Conservation (phyloP, 805 yeast genomes). For the Ascoidea tarda region DNA sequence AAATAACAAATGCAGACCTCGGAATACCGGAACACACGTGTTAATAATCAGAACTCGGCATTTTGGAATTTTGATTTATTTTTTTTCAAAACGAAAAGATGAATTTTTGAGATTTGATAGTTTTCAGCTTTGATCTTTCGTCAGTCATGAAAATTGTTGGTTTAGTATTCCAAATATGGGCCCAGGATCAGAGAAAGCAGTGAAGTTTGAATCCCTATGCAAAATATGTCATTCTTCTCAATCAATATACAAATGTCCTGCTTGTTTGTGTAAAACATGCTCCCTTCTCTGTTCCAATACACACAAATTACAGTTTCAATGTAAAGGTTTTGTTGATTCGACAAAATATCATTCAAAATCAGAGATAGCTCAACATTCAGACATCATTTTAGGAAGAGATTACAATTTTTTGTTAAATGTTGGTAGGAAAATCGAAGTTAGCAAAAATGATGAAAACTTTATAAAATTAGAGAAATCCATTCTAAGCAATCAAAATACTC, state of each 20-base stretch:
- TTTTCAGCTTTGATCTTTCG: too few relatives aligned
- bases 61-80: too few relatives aligned
- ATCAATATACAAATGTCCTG: constrained; percentile 69
- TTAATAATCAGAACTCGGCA: too few relatives aligned
- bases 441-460: constrained; percentile 31
- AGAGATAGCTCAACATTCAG: constrained; percentile 22
- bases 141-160: too few relatives aligned
- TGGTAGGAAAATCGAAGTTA: constrained; percentile 45
- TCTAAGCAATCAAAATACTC: constrained; percentile 2
- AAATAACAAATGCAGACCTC: too few relatives aligned
- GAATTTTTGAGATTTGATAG: too few relatives aligned
- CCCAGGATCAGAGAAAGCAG: neutral
- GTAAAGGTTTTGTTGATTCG: constrained; percentile 55
- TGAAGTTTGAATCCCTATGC: constrained; percentile 18
- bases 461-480: neutral
- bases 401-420: constrained; percentile 57
- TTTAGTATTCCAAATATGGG: too few relatives aligned
- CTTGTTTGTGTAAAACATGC: constrained; percentile 56
- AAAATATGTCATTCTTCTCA: constrained; percentile 27
- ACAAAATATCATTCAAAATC: constrained; percentile 36
- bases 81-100: too few relatives aligned
- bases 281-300: constrained; percentile 53
- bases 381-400: constrained; percentile 53
- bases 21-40: too few relatives aligned
- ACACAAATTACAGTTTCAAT: constrained; percentile 49